phyloP scores from a whole-genome alignment of 2,329 filamentous ascomycete genomes.

The Ophiostoma ulmi region DNA sequence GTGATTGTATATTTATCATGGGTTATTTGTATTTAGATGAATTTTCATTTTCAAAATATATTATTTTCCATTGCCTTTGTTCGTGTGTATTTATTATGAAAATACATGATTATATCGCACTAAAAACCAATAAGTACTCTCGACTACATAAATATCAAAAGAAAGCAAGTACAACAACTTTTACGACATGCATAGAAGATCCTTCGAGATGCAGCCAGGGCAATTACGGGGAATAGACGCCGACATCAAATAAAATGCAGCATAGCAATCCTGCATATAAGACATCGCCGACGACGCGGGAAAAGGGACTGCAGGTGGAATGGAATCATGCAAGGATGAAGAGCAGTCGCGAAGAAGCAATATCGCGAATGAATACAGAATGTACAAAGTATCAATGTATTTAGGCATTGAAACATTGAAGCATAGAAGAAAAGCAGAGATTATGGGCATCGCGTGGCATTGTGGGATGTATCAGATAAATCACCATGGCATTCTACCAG shows the following conservation, averaged over 20 bases:
- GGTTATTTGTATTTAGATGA: no score
- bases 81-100: no score
- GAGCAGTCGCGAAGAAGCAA: neutral
- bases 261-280: neutral
- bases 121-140: no score
- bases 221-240: neutral
- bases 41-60: no score
- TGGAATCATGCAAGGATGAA: neutral
- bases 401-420: no score
- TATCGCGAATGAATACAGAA: neutral
- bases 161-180: neutral
- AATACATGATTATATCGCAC: no score
- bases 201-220: neutral
- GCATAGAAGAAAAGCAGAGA: neutral
- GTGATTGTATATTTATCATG: neutral
- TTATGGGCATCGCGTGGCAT: neutral
- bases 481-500: neutral
- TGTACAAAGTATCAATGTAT: neutral
- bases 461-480: neutral
- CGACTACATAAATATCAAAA: no score
- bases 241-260: neutral
- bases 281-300: constrained; percentile 12
- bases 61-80: no score
- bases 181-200: neutral
- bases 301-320: constrained; percentile 7